Base-by-base conservation (phyloP, 2,329 filamentous ascomycete genomes). In the Neofusicoccum laricinum region DNA sequence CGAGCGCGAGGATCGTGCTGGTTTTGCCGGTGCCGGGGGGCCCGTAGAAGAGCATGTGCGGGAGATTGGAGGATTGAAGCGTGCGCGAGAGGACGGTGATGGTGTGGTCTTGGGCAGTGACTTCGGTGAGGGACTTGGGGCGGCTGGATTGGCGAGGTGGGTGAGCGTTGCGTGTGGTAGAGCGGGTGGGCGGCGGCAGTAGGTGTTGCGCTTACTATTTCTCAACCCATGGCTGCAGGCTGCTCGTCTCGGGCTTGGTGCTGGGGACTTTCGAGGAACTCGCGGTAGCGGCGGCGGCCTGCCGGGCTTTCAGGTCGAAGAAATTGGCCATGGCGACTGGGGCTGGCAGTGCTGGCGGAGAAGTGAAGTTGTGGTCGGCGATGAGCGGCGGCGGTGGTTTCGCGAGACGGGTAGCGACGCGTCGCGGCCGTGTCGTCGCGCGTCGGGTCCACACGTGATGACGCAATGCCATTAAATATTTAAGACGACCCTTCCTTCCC, bases 21-120 rank as follows among this genome's bases (percentile, higher is more conserved):
- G 95, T 99, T 82, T 99, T 99, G 70, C 95, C 95, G 0, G 95
- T 99, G 46, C 95, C 95, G 0, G 95, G 96, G 0, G 96, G 95
- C 3, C 95, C 95, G 76, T 99, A 99, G 84, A 98, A 98, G 72
- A 99, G 91, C 92, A 99, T 97, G 79, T 99, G 96, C 2, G 95
- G 95, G 43, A 99, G 90, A 87, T 99, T 99, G 67, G 93, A 92
- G 71, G 94, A 93, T 83, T 98, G 93, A 21, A 99, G 84, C 32
- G 93, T 98, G 71, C 95, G 87, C 75, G 94, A 91, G 46, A 99
- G 88, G 70, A 98, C 90, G 63, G 91, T 93, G 64, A 97, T 91
- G 7, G 95, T 98, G 79, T 99, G 95, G 72, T 99, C 95, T 85
- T 99, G 95, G 12, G 94, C 94, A 19, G 95, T 92, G 68, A 99